Evolutionary conservation across 805 yeast species (phyloP).

Genomic region (Suhomyces sp.): DNA sequence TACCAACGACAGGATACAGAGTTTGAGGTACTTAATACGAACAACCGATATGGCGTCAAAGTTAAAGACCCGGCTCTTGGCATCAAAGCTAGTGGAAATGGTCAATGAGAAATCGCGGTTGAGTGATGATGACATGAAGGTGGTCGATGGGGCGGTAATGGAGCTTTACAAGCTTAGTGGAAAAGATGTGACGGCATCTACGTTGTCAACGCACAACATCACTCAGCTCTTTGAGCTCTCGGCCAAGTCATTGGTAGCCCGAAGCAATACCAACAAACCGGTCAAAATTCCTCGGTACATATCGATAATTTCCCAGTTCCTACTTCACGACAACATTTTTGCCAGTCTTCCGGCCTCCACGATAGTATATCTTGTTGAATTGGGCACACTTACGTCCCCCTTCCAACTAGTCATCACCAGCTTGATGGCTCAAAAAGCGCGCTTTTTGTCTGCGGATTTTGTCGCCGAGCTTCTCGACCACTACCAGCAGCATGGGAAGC

Average conservation of each 20-base stretch:
- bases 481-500: constrained; percentile 6
- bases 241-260: constrained; percentile 7
- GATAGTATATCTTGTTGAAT: constrained; percentile 25
- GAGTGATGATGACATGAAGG: constrained; percentile 13
- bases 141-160: constrained; percentile 20
- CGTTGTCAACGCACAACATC: constrained; percentile 9
- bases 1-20: constrained; percentile 7
- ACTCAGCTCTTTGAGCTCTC: constrained; percentile 18
- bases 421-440: constrained; percentile 9
- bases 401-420: constrained; percentile 12
- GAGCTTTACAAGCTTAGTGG: constrained; percentile 15
- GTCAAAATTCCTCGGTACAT: constrained; percentile 27
- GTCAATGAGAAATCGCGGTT: constrained; percentile 8
- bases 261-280: not conserved
- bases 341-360: constrained; percentile 15
- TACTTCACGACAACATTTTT: constrained; percentile 10
- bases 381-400: constrained; percentile 20
- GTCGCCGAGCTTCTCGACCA: constrained; percentile 13
- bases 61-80: constrained; percentile 17
- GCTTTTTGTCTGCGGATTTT: constrained; percentile 15
- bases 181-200: not conserved
- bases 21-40: constrained; percentile 25
- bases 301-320: constrained; percentile 20
- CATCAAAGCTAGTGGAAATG: constrained; percentile 17
- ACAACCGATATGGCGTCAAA: constrained; percentile 24